Base-by-base conservation (phyloP, 139 green algal genomes). In the Protoeuglena noctilucae region DNA sequence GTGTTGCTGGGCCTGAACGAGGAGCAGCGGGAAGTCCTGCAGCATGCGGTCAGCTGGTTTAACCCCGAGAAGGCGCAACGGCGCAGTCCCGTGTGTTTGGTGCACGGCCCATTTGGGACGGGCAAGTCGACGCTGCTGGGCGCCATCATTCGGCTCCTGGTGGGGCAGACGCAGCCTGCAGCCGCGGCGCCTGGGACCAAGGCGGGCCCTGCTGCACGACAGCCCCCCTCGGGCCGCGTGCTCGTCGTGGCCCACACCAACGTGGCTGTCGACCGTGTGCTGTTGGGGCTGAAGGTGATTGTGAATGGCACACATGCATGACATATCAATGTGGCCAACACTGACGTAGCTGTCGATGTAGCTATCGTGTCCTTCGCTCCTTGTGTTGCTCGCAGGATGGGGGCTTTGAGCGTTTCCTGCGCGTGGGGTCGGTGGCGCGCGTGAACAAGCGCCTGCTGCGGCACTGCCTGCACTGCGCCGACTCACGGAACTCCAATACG, bases 241-340 rank as follows among this genome's bases (percentile, higher is more conserved):
- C 73, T 93, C 28, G 65, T 93, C 16, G 70, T 71, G 0, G 78
- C 82, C 0, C 78, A 93, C 71, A 94, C 85, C 26, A 94, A 94
- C 53, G 71, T 81, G 25, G 85, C 85, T 3, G 84, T 93, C 26
- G 85, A 93, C 61, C 70, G 78, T 2, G 62, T 91, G 19, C 62
- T 93, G 45, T 39, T 70, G 22, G 78, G 73, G 22, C 65, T 70
- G 47, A 53, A 65, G 57, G 63, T 69, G 62, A 1, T 26, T 12
- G 0, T 30, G 3, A 31, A 7, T 16, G 14, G 3, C 26, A 29
- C 4, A 4, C 50, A 30, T 18, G 51, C 51, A 34, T 34, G 51
- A 48, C 31, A 73, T 50, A 49, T 77, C 58, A 68, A 74, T 5
- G 39, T 40, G 5, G 80, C 77, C 53, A 80, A 76, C 56, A 70